Conservation (phyloP, 225 moss, liverwort and hornwort species). For the Thuidium tamariscinum region DNA sequence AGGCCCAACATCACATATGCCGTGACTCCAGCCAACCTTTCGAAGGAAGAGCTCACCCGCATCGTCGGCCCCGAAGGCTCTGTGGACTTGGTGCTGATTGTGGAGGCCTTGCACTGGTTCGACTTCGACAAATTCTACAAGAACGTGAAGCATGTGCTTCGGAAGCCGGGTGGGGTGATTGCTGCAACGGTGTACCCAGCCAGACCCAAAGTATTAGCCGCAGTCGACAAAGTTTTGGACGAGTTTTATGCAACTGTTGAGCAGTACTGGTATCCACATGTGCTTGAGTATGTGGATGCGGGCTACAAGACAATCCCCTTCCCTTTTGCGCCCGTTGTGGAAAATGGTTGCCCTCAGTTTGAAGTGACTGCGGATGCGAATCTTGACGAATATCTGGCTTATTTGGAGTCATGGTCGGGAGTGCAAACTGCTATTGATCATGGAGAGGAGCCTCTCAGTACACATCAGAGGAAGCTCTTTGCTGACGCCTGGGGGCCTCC, state of each 20-base stretch:
- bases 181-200: slow-evolving; percentile 20
- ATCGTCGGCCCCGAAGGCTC: slow-evolving; percentile 52
- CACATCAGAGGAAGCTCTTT: slow-evolving; percentile 3
- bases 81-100: slow-evolving; percentile 54
- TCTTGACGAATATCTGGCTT: slow-evolving; percentile 9
- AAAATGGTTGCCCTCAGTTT: not conserved
- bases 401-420: slow-evolving; percentile 24
- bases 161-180: slow-evolving; percentile 41
- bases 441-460: slow-evolving; percentile 14
- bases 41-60: slow-evolving; percentile 33
- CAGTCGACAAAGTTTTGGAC: slow-evolving; percentile 5
- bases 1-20: slow-evolving; percentile 40
- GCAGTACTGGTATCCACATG: slow-evolving; percentile 20
- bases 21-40: slow-evolving; percentile 18
- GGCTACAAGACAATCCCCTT: slow-evolving; percentile 24
- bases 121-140: slow-evolving; percentile 46
- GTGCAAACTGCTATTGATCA: slow-evolving; percentile 24
- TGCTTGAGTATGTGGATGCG: slow-evolving; percentile 6
- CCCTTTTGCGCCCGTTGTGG: slow-evolving; percentile 12
- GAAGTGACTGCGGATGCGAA: slow-evolving; percentile 2
- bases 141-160: slow-evolving; percentile 28
- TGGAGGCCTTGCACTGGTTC: slow-evolving; percentile 65
- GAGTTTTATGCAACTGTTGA: slow-evolving; percentile 4
- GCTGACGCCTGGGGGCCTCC: slow-evolving; percentile 29
- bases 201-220: not conserved